Evolutionary conservation across 2,329 filamentous ascomycete genomes (phyloP), one percentile per base, ranked within the genome.

Genomic region (Pseudohalonectria lignicola): DNA sequence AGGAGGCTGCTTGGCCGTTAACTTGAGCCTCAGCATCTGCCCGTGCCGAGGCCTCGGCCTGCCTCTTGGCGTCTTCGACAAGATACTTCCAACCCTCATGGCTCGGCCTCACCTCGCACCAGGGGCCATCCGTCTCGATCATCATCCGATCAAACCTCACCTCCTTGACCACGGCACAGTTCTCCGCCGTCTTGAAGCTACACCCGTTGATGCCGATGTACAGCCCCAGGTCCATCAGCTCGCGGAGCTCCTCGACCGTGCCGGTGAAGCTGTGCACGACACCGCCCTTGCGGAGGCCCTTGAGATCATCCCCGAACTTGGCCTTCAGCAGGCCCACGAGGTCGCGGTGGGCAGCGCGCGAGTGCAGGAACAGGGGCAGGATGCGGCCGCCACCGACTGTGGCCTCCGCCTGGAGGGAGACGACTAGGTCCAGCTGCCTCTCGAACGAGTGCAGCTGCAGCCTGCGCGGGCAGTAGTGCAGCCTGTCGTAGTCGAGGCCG

Each of bases 151-250:
- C 78, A 10, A 98, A 64, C 10, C 79, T 82, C 29, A 96, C 77
- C 43, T 81, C 74, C 45, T 72, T 77, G 10, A 95, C 86, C 3
- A 95, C 88, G 12, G 74, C 79, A 30, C 94, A 75, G 50, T 96
- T 98, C 55, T 94, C 86, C 10, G 73, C 79, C 5, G 86, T 96
- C 69, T 96, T 98, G 67, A 98, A 75, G 51, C 85, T 93, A 60
- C 92, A 98, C 4, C 92, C 92, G 54, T 98, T 98, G 43, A 95
- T 76, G n/a, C 92, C 90, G 43, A 98, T 79, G 59, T 94, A 82
- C 39, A 95, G 74, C 0, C 88, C 90, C 33, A 93, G 58, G 2
- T 76, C 77, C 49, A 93, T 78, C 39, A 96, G 64, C 46, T 85
- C 76, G 40, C 71, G 64, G 82, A 94, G 90, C 61, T 94, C 92